phyloP scores from a whole-genome alignment of 2,329 filamentous ascomycete species.

The Claviceps arundinis region DNA sequence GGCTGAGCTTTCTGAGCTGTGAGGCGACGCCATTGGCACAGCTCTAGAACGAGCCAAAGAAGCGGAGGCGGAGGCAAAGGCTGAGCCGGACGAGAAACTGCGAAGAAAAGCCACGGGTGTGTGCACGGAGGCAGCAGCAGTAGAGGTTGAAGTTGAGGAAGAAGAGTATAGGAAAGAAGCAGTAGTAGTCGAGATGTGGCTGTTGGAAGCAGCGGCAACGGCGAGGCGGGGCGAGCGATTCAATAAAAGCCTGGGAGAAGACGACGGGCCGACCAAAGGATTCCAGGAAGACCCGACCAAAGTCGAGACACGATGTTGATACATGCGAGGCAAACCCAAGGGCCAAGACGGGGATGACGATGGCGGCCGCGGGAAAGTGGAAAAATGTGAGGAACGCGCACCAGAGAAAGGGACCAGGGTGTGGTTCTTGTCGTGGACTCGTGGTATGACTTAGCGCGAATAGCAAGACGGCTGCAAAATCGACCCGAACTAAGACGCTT shows the following conservation, averaged over 20 bases:
- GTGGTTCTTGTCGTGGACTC: constrained; percentile 3
- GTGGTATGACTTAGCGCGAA: neutral
- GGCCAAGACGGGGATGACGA: constrained; percentile 4
- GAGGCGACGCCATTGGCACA: constrained; percentile 20
- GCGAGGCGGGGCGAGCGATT: constrained; percentile 6
- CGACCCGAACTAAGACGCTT: neutral
- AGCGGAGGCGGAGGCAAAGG: too few relatives aligned
- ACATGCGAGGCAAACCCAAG: constrained; percentile 9
- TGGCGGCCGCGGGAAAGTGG: constrained; percentile 1
- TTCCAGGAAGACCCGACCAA: constrained; percentile 2
- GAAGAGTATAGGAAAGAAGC: constrained; percentile 1
- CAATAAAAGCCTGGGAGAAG: constrained; percentile 8
- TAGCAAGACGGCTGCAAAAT: neutral
- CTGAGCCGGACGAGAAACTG: neutral
- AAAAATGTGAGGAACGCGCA: neutral
- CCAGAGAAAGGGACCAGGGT: constrained; percentile 1
- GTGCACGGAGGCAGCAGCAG: neutral
- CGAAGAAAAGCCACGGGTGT: neutral
- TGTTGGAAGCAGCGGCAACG: neutral
- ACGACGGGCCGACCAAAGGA: constrained; percentile 7
- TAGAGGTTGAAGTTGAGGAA: neutral
- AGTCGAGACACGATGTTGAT: constrained; percentile 8
- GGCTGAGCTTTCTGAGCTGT: constrained; percentile 35
- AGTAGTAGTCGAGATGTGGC: constrained; percentile 3
- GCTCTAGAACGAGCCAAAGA: constrained; percentile 6